phyloP scores from a whole-genome alignment of 805 yeast genomes.

The Grigorovia transvaalensis region DNA sequence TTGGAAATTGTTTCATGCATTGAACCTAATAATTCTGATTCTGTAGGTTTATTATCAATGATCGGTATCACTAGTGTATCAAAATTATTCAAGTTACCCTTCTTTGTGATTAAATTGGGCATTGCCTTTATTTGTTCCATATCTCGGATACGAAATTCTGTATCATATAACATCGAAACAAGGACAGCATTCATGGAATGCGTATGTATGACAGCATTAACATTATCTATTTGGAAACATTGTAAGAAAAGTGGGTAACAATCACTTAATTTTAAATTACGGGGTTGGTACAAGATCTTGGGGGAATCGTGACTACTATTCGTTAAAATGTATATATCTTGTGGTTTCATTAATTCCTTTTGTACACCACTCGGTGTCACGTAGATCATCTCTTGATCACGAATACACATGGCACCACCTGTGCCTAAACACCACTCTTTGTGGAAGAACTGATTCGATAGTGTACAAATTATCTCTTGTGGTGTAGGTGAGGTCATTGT shows the following conservation, averaged over 20 bases:
- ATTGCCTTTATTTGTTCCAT: slow-evolving; percentile 91
- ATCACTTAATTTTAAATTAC: slow-evolving; percentile 72
- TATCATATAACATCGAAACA: slow-evolving; percentile 57
- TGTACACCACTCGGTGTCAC: slow-evolving; percentile 96
- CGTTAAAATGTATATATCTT: slow-evolving; percentile 71
- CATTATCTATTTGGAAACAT: slow-evolving; percentile 53
- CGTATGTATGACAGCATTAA: slow-evolving; percentile 91
- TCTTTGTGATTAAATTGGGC: slow-evolving; percentile 40
- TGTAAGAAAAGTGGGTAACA: slow-evolving; percentile 84
- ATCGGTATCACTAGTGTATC: slow-evolving; percentile 81
- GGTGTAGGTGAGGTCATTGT: slow-evolving; percentile 32
- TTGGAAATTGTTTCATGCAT: slow-evolving; percentile 52
- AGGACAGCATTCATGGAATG: slow-evolving; percentile 86
- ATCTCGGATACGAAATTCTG: slow-evolving; percentile 64
- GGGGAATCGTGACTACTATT: slow-evolving; percentile 26
- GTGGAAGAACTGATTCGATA: slow-evolving; percentile 65
- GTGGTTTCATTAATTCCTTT: slow-evolving; percentile 76
- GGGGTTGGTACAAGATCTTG: slow-evolving; percentile 49
- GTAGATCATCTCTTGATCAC: slow-evolving; percentile 39
- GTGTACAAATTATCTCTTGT: slow-evolving; percentile 83
- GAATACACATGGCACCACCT: slow-evolving; percentile 86
- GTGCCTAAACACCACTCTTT: slow-evolving; percentile 94
- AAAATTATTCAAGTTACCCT: slow-evolving; percentile 57
- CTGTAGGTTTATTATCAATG: slow-evolving; percentile 82
- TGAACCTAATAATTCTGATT: slow-evolving; percentile 66